Evolutionary conservation across 805 yeast species (phyloP).

Genomic region (Ogataea trehaloabstinens): DNA sequence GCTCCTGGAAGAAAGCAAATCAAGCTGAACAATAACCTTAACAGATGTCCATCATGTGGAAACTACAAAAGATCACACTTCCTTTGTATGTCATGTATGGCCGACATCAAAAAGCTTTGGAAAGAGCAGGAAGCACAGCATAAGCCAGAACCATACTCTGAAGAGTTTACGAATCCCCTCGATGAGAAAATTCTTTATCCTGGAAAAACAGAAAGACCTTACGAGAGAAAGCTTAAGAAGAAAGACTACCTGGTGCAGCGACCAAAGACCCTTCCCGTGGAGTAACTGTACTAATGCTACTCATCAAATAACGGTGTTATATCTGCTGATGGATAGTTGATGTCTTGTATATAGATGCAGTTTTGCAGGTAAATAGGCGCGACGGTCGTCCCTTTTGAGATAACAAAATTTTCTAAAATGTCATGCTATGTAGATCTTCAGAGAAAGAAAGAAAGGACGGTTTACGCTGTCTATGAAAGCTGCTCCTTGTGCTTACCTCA

Average conservation of each 20-base stretch:
- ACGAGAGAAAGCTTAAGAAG: conserved; percentile 46
- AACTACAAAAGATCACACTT: conserved; percentile 86
- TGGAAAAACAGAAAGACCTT: conserved; percentile 53
- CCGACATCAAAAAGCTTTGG: conserved; percentile 76
- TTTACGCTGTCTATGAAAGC: no score
- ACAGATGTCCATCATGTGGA: conserved; percentile 95
- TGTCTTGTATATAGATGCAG: background rate
- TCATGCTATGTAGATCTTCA: no score
- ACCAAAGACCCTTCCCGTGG: conserved; percentile 54
- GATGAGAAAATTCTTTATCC: conserved; percentile 73
- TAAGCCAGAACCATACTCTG: conserved; percentile 33
- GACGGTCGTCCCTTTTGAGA: background rate
- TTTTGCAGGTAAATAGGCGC: no score
- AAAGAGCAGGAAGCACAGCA: conserved; percentile 33
- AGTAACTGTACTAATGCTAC: conserved; percentile 25
- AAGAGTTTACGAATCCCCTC: conserved; percentile 48
- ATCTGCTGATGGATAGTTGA: no score
- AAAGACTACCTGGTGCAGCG: conserved; percentile 56
- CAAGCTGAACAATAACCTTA: conserved; percentile 70
- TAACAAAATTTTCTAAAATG: no score
- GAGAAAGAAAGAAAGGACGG: no score
- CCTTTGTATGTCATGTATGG: conserved; percentile 89
- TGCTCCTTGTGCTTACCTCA: no score
- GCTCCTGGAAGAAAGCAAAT: conserved; percentile 83
- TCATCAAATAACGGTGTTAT: background rate